Evolutionary conservation across 2,329 filamentous ascomycete species (phyloP).

Genomic region (Esteya vermicola): DNA sequence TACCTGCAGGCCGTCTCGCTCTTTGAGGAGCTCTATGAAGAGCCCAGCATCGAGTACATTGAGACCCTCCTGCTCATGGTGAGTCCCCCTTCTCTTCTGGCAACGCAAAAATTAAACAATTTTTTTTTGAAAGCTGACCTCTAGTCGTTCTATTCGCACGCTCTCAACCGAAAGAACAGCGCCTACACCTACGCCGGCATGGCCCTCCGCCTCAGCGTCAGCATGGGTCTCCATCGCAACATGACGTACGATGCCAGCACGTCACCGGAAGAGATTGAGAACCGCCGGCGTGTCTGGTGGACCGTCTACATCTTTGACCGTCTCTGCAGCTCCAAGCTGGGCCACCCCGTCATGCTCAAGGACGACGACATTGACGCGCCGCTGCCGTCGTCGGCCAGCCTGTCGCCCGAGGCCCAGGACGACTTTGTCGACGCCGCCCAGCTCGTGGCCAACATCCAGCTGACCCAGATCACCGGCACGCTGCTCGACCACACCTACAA

Average conservation of each 20-base stretch:
- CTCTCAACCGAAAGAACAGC: constrained; percentile 23
- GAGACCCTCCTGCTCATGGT: constrained; percentile 22
- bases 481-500: constrained; percentile 2
- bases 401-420: background rate
- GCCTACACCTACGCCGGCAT: constrained; percentile 22
- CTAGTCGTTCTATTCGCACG: constrained; percentile 21
- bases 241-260: constrained; percentile 18
- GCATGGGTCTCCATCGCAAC: constrained; percentile 23
- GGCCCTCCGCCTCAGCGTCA: constrained; percentile 21
- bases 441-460: constrained; percentile 1
- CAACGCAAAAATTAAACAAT: too few species aligned
- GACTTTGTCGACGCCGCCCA: constrained; percentile 1
- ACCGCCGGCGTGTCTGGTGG: constrained; percentile 11
- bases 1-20: constrained; percentile 20
- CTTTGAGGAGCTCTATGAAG: constrained; percentile 20
- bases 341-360: constrained; percentile 2
- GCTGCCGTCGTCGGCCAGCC: background rate
- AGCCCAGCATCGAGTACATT: constrained; percentile 21
- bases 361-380: constrained; percentile 2
- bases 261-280: constrained; percentile 15
- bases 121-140: background rate
- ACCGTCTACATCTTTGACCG: constrained; percentile 2
- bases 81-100: background rate
- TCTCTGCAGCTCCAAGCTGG: constrained; percentile 2
- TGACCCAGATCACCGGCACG: background rate